Percentiles rank a stretch among this genome's conserved stretches.
phyloP scores from a whole-genome alignment of 148 eudicot species.

The Agrostemma githago region DNA sequence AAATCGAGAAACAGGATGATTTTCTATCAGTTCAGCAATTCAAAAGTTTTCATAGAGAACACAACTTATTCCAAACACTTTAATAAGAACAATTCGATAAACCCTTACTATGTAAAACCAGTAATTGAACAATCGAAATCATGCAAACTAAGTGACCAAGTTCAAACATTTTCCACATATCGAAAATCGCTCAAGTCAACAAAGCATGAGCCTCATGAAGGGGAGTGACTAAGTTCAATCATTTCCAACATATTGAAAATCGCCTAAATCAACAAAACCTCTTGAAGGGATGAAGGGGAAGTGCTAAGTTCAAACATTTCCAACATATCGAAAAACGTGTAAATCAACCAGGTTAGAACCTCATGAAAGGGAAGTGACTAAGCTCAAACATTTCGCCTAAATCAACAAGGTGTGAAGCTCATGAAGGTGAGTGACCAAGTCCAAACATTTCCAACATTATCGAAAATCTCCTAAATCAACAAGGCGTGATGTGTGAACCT shows the following conservation, averaged over 20 bases:
- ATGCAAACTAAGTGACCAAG: constrained; percentile 22
- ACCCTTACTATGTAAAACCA: not conserved
- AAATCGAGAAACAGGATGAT: no score
- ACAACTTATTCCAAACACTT: not conserved
- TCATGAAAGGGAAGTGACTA: constrained; percentile 26
- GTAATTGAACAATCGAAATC: constrained; percentile 17
- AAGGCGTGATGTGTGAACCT: not conserved
- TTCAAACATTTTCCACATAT: not conserved
- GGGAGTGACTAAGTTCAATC: no score
- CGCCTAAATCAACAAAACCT: no score
- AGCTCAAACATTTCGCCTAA: not conserved
- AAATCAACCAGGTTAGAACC: constrained; percentile 4
- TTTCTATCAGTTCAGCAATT: not conserved
- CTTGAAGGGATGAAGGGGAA: not conserved
- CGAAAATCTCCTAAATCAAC: not conserved
- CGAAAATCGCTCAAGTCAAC: not conserved
- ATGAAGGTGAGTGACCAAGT: constrained; percentile 16
- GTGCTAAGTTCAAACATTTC: constrained; percentile 12
- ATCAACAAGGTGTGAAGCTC: constrained; percentile 7
- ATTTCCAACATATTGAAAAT: no score
- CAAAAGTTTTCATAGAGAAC: not conserved
- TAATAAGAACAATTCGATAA: not conserved
- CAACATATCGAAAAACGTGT: not conserved
- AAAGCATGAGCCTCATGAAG: constrained; percentile 9
- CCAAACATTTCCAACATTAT: not conserved